Conservation (phyloP, 1,284 basidiomycete genomes). For the Marasmius fiardii region DNA sequence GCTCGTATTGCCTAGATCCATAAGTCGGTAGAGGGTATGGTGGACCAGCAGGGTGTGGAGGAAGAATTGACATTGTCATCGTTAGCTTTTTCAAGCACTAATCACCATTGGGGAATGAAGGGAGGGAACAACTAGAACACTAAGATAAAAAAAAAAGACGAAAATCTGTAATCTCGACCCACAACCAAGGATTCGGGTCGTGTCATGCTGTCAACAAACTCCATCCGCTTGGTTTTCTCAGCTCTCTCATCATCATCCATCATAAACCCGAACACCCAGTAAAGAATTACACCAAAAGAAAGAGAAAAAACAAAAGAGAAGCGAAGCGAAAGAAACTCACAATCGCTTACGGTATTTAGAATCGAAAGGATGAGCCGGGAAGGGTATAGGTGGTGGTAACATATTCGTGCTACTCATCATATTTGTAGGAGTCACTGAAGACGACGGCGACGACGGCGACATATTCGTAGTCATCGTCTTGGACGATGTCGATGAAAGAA, state of each 20-base stretch:
- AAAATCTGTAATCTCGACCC: conserved; percentile 15
- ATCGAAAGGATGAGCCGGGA: conserved; percentile 7
- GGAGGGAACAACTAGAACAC: not conserved
- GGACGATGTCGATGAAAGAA: too few species aligned
- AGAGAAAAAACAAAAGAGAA: conserved; percentile 5
- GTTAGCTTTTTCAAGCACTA: not conserved
- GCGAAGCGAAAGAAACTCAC: conserved; percentile 30
- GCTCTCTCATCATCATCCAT: not conserved
- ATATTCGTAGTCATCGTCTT: too few species aligned
- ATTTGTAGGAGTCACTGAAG: too few species aligned
- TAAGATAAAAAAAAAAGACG: conserved; percentile 13
- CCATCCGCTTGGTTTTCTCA: not conserved
- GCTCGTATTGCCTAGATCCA: conserved; percentile 71
- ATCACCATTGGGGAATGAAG: not conserved
- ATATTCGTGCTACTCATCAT: not conserved
- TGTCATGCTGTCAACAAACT: not conserved
- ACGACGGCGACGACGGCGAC: too few species aligned
- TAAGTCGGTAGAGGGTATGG: conserved; percentile 5
- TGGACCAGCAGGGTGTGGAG: conserved; percentile 11
- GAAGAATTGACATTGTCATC: conserved; percentile 7
- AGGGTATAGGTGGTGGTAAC: conserved; percentile 10
- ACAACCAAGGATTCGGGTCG: conserved; percentile 27
- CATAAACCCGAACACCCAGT: not conserved
- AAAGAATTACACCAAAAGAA: not conserved
- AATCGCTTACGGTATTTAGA: conserved; percentile 27